Base-by-base conservation (phyloP, 805 yeast genomes). In the Barnettozyma pratensis region DNA sequence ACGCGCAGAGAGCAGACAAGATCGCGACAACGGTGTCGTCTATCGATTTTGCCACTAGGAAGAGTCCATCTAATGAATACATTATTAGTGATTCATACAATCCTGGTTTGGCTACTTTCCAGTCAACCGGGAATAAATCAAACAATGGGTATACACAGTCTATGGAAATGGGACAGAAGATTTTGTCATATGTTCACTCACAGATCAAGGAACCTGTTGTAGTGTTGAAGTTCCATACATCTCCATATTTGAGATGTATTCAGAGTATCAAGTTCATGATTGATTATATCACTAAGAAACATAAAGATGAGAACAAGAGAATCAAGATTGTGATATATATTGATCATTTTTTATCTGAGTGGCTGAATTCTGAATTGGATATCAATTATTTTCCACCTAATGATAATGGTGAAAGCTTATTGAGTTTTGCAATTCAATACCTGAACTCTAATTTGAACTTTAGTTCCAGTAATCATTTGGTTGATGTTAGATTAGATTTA, bases 161-260 rank as follows among this genome's bases (percentile, higher is more conserved):
- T 7, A 46, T 51, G 43, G 60, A 54, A 28, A 51, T 59, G 44
- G 64, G 62, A 0, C 51, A 53, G 7, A 56, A 55, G 36, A 45
- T 61, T 3, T 46, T 57, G 12, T 49, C 50, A 42, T 61, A 61
- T 31, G 47, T 61, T 7, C 42, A 50, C 5, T 42, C 53, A 9
- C 59, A 58, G 37, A 50, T 54, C 5, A 39, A 49, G 5, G 54
- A 54, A 29, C 29, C 44, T 4, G 31, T n/a, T 2, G 52, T 59
- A 4, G 52, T 47, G 6, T 43, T 61, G 11, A 47, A 55, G 25
- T 53, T 61, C 44, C 76, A 73, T 52, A 63, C 71, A 5, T 72
- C 76, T 2, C 77, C 77, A 0, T 73, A 73, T 48, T 64, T 72
- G 39, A 52, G 77, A 50, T 73, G 77, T 52, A 57, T 73, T 6